These are phyloP conservation scores for Paratinospora sagittata DNA, from an alignment of 164 flowering plant species.

Conservation along the genomic window DNA sequence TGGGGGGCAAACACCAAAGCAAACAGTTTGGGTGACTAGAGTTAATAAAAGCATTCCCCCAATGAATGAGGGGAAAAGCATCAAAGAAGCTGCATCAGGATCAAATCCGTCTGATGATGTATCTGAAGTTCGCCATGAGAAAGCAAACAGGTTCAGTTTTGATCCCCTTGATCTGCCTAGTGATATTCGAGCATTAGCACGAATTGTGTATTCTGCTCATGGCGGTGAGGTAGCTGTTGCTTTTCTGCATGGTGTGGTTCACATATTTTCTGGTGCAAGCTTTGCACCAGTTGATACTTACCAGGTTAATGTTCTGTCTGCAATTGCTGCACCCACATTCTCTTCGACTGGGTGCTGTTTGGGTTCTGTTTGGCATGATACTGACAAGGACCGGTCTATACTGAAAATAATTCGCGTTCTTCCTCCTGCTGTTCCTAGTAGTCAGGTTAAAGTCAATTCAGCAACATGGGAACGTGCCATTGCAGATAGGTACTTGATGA, in stretches of 20 bases:
- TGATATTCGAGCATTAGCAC: constrained; percentile 86
- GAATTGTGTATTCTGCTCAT: constrained; percentile 91
- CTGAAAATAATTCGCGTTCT: constrained; percentile 90
- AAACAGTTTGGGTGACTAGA: constrained; percentile 93
- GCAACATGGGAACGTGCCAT: constrained; percentile 96
- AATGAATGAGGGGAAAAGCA: constrained; percentile 47
- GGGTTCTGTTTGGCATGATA: constrained; percentile 94
- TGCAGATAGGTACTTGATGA: constrained; percentile 74
- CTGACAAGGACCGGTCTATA: constrained; percentile 60
- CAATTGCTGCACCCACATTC: constrained; percentile 97
- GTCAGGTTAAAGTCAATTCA: constrained; percentile 64
- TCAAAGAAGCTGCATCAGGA: constrained; percentile 35
- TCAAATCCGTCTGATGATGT: constrained; percentile 35
- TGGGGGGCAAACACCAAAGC: constrained; percentile 93
- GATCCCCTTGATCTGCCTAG: constrained; percentile 95
- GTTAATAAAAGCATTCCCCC: constrained; percentile 84
- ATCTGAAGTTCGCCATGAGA: constrained; percentile 42
- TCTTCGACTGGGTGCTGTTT: constrained; percentile 97
- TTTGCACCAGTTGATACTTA: constrained; percentile 81
- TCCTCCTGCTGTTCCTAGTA: constrained; percentile 74
- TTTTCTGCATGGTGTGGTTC: constrained; percentile 86
- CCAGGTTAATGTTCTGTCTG: constrained; percentile 79
- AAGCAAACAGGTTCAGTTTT: constrained; percentile 55
- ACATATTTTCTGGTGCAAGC: constrained; percentile 86
- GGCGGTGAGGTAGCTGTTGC: constrained; percentile 99